Evolutionary conservation across 768 basidiomycete genomes (phyloP).

Genomic region (Tylopilus cervinicoccineus): DNA sequence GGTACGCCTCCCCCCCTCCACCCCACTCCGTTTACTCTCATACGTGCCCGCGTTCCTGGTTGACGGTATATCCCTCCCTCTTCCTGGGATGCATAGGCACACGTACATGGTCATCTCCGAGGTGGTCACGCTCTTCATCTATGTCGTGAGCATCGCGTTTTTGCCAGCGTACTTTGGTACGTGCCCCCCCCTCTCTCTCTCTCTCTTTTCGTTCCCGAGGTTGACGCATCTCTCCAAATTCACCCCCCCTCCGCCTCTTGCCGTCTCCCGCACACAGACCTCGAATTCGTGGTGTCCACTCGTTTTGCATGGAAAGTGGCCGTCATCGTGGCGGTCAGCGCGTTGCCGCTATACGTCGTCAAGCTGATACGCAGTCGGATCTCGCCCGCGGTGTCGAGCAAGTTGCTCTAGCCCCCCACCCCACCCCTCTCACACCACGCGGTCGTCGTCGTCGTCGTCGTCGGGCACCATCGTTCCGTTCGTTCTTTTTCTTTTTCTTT

Average conservation of each 20-base stretch:
- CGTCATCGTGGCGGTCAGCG: conserved; percentile 91
- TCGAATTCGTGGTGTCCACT: conserved; percentile 84
- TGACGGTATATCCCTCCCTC: not conserved
- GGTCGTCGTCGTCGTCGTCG: too few species aligned
- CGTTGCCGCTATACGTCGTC: conserved; percentile 86
- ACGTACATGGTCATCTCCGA: conserved; percentile 92
- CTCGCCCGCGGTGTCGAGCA: conserved; percentile 91
- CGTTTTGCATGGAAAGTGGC: conserved; percentile 94
- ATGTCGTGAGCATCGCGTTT: conserved; percentile 88
- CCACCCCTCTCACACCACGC: too few species aligned
- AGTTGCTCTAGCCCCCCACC: conserved; percentile 65
- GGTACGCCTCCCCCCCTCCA: too few species aligned
- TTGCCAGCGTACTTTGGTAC: conserved; percentile 95
- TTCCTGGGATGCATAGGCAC: conserved; percentile 58
- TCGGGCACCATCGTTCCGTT: too few species aligned
- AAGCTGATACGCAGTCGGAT: conserved; percentile 83
- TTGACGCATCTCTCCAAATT: not conserved
- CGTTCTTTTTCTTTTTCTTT: too few species aligned
- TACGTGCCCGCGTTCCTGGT: not conserved
- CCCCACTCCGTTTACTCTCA: too few species aligned
- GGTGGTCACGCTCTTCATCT: conserved; percentile 82
- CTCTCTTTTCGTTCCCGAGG: too few species aligned
- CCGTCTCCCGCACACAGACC: conserved; percentile 54
- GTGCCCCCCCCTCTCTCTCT: conserved; percentile 18
- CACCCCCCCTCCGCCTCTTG: not conserved